Conservation (phyloP, 2,329 filamentous ascomycete species). For the Aureobasidium lini region DNA sequence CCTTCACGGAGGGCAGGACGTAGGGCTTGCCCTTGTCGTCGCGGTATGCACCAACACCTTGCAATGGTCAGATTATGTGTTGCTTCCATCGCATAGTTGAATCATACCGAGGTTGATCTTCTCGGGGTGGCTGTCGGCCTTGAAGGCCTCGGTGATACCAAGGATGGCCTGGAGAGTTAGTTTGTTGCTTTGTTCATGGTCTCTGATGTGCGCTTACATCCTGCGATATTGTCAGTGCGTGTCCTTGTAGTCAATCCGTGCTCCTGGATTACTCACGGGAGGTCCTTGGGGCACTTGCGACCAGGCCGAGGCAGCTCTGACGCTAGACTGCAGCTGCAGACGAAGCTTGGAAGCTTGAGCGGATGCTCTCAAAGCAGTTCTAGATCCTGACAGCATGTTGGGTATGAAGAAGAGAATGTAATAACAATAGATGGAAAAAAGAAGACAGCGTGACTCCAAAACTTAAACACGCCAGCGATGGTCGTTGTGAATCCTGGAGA, state of each 20-base stretch:
- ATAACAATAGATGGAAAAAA: background rate
- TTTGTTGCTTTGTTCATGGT: background rate
- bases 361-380: constrained; percentile 15
- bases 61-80: constrained; percentile 2
- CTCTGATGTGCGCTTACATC: background rate
- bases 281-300: constrained; percentile 86
- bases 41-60: constrained; percentile 93
- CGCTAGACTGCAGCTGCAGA: constrained; percentile 26
- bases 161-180: constrained; percentile 52
- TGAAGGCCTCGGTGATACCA: constrained; percentile 96
- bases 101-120: constrained; percentile 94
- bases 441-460: constrained; percentile 12
- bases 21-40: constrained; percentile 98
- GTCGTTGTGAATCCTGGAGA: constrained; percentile 13
- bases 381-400: constrained; percentile 16
- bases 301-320: constrained; percentile 73
- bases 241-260: background rate
- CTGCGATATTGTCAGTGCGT: background rate
- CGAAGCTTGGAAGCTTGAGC: constrained; percentile 16
- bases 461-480: constrained; percentile 3
- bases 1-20: constrained; percentile 85
- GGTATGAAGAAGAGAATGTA: background rate
- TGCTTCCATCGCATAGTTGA: background rate
- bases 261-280: constrained; percentile 45
- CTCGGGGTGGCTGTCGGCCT: constrained; percentile 84